Conservation (phyloP, 2,329 filamentous ascomycete genomes). For the Cladosporium sp. region DNA sequence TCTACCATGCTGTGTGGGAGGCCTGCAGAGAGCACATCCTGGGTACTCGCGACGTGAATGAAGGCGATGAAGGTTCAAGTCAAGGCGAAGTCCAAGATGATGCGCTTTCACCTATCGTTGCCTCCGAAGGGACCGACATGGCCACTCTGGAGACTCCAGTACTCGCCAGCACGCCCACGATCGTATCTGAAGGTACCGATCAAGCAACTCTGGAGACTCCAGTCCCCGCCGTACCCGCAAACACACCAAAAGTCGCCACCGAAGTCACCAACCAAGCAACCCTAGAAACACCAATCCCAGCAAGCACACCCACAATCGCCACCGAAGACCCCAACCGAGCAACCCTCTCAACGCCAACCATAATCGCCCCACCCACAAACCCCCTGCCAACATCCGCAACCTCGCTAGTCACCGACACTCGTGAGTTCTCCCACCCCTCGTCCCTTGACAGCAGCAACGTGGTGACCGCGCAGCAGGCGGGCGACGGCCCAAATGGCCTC, state of each 20-base stretch:
- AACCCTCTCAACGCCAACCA: slow-evolving; percentile 1
- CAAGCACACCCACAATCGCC: background rate
- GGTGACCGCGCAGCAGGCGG: background rate
- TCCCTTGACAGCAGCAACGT: background rate
- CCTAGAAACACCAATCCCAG: background rate
- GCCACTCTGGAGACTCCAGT: background rate
- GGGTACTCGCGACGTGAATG: background rate
- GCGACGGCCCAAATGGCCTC: slow-evolving; percentile 6
- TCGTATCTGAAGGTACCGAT: slow-evolving; percentile 2
- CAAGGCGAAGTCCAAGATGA: background rate
- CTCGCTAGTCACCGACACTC: slow-evolving; percentile 5
- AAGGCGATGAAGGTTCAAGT: background rate
- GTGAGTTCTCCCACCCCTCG: background rate
- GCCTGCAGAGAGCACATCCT: background rate
- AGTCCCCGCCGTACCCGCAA: background rate
- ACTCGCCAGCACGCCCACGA: background rate
- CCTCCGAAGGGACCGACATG: background rate
- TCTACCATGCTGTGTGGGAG: background rate
- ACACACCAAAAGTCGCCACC: background rate
- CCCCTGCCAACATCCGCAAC: slow-evolving; percentile 1
- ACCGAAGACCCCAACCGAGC: slow-evolving; percentile 1
- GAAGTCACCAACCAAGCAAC: slow-evolving; percentile 9
- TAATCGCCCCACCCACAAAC: background rate
- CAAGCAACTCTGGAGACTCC: background rate
- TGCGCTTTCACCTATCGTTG: background rate